phyloP scores from a whole-genome alignment of 495 filamentous ascomycete species.

The Penicillium silybi region DNA sequence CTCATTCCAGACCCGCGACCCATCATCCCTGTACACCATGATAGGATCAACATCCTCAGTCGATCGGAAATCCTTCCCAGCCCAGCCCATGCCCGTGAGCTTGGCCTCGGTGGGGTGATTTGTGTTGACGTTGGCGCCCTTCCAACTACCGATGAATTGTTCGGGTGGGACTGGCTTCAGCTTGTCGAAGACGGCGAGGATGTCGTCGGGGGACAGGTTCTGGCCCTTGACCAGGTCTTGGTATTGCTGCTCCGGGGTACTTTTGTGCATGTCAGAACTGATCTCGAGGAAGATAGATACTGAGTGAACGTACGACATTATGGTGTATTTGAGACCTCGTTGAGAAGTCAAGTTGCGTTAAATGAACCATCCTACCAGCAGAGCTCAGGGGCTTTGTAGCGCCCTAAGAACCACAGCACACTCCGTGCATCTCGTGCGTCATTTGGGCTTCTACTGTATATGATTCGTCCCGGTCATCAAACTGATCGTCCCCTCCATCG shows the following conservation, averaged over 20 bases:
- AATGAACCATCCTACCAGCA: no score
- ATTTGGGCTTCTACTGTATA: no score
- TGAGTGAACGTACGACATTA: no score
- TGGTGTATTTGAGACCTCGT: no score
- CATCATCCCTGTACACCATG: conserved; percentile 17
- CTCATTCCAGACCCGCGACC: conserved; percentile 7
- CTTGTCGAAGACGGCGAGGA: conserved; percentile 12
- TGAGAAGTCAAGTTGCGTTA: no score
- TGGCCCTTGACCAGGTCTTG: conserved; percentile 5
- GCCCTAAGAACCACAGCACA: not conserved
- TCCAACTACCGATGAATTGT: conserved; percentile 20
- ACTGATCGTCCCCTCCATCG: no score
- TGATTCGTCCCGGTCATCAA: no score
- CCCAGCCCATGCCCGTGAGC: conserved; percentile 19
- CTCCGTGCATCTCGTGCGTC: no score
- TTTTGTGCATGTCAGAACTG: not conserved
- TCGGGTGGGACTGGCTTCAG: conserved; percentile 12
- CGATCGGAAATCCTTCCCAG: conserved; percentile 23
- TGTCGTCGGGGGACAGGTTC: conserved; percentile 7
- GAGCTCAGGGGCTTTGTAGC: no score
- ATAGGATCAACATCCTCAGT: conserved; percentile 30
- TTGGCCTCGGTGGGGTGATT: conserved; percentile 19
- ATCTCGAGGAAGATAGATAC: no score
- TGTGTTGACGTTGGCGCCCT: conserved; percentile 22
- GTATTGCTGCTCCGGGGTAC: conserved; percentile 16